Evolutionary conservation across 345 rosid genomes (phyloP).

Genomic region (Brassica cretica): DNA sequence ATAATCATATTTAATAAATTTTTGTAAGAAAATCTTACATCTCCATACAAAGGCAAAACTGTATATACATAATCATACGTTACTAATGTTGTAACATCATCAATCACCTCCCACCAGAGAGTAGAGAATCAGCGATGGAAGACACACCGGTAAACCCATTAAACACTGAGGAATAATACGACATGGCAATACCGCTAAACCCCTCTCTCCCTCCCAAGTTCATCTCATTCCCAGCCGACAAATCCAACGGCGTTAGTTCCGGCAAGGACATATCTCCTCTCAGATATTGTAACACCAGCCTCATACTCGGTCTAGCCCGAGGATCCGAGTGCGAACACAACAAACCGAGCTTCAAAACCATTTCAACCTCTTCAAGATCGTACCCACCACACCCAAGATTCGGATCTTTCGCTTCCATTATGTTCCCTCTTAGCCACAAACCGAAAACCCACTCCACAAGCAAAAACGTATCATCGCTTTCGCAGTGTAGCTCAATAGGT

Average conservation of each 20-base stretch:
- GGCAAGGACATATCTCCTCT: slow-evolving; percentile 40
- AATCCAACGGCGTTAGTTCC: slow-evolving; percentile 24
- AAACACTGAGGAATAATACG: slow-evolving; percentile 27
- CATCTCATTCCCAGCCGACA: slow-evolving; percentile 20
- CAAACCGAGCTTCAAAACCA: slow-evolving; percentile 62
- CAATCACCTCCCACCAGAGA: slow-evolving; percentile 38
- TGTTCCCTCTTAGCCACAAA: slow-evolving; percentile 41
- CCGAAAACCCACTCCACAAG: slow-evolving; percentile 52
- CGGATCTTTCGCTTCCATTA: slow-evolving; percentile 48
- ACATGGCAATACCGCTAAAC: slow-evolving; percentile 35
- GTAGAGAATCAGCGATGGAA: slow-evolving; percentile 34
- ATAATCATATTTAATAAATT: neutral
- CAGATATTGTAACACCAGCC: slow-evolving; percentile 53
- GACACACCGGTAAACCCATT: slow-evolving; percentile 35
- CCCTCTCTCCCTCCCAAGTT: slow-evolving; percentile 31
- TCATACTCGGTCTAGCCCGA: slow-evolving; percentile 57
- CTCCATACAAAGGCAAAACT: slow-evolving; percentile 26
- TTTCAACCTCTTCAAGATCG: slow-evolving; percentile 46
- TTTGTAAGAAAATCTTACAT: neutral
- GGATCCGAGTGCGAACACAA: slow-evolving; percentile 56
- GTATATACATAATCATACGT: slow-evolving; percentile 15
- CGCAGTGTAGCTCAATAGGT: slow-evolving; percentile 41
- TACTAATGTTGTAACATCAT: neutral
- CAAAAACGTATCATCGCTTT: slow-evolving; percentile 35
- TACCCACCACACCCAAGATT: slow-evolving; percentile 40